A percentile compares a stretch with the other conserved stretches of the same genome.
Evolutionary conservation across 345 rosid genomes (phyloP).

Genomic region (Lepidium didymum): DNA sequence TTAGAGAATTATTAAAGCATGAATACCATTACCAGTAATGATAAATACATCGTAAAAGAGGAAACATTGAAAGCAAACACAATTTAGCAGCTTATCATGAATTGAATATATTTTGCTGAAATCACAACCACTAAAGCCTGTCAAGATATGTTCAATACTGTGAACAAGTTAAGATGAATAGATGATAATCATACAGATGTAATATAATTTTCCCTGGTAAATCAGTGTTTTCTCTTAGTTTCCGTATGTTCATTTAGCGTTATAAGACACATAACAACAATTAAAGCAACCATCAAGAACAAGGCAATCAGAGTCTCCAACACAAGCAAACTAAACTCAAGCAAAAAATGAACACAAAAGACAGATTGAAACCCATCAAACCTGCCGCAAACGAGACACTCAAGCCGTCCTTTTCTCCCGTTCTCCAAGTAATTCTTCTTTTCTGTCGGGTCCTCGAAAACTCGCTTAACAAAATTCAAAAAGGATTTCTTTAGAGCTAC

Average conservation of each 20-base stretch:
- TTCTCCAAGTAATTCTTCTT: constrained; percentile 73
- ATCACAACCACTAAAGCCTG: constrained; percentile 2
- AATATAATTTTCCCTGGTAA: background rate
- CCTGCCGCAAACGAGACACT: constrained; percentile 86
- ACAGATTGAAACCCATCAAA: constrained; percentile 35
- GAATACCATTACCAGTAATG: background rate
- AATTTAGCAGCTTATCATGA: background rate
- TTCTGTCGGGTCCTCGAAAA: constrained; percentile 51
- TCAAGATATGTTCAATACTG: background rate
- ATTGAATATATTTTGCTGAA: background rate
- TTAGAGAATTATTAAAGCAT: background rate
- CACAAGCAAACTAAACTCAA: constrained; percentile 3
- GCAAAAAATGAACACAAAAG: constrained; percentile 15
- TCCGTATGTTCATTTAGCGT: background rate
- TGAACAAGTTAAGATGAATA: background rate
- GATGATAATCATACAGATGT: background rate
- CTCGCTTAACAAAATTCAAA: constrained; percentile 53
- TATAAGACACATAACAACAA: constrained; percentile 3
- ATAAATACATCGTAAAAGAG: background rate
- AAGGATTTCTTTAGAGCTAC: constrained; percentile 56
- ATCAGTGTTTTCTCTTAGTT: constrained; percentile 7
- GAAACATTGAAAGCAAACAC: background rate
- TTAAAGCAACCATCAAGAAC: constrained; percentile 11
- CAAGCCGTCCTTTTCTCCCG: constrained; percentile 71
- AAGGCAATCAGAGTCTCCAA: constrained; percentile 18